Base-by-base conservation (phyloP, 2,329 filamentous ascomycete genomes). In the Trichoderma cornu-damae region DNA sequence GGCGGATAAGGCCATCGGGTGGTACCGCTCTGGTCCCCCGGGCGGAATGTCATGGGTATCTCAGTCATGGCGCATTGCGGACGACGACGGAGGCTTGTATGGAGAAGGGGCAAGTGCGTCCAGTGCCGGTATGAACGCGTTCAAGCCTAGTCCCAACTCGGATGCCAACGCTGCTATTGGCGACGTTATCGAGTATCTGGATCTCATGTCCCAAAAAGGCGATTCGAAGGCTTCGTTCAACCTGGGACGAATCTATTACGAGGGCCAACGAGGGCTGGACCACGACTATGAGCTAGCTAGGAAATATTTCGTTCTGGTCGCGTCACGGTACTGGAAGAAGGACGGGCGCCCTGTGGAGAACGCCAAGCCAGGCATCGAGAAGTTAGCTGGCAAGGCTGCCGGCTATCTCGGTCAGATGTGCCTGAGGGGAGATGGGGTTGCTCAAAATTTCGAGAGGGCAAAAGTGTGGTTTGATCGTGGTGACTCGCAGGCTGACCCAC, bases 151-250 rank as follows among this genome's bases (percentile, higher is more conserved):
- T 57, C 81, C 86, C 1, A 86, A 88, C 62, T 89, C 90, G 2
- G 89, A 94, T 67, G 84, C 88, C 1, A 88, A 96, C 66, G 90
- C 91, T 1, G 89, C 90, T 14, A 83, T 96, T 59, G 91, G 96
- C 65, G 93, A 99, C 70, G 88, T 97, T 14, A 84, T 99, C 59
- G 94, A 99, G 69, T 99, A 96, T 65, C 78, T 96, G 63, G 90
- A 96, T 65, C 79, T 96, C 40, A 87, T 96, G 79, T 90, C 90
- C 5, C 85, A 92, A 60, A 96, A 96, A 69, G 91, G 92, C 9
- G 90, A 96, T 67, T 83, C 90, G 57, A 91, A 89, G 68, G 90
- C 92, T 1, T 93, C 90, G 0, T 91, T 92, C 66, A 92, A 89
- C 61, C 77, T 96, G 0, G 92, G 89, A 3, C 85, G 90, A 62